Conservation (phyloP, 2,329 filamentous ascomycete species). For the Penicillium paneum region DNA sequence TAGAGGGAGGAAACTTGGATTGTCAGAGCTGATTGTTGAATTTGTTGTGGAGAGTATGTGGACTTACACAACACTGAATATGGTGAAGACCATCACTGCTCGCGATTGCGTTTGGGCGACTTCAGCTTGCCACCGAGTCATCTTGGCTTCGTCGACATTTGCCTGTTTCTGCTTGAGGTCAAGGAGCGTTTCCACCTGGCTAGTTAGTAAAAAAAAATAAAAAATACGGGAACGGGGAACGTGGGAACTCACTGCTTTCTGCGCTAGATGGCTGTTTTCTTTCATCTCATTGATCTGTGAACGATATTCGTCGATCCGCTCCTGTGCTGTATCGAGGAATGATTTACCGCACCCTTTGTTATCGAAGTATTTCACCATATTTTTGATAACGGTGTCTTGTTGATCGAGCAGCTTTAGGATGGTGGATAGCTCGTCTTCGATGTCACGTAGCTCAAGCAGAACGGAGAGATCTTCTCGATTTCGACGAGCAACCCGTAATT, state of each 20-base stretch:
- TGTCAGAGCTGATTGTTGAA: neutral
- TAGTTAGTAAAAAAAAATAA: slow-evolving; percentile 1
- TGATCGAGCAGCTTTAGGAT: slow-evolving; percentile 57
- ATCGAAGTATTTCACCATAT: slow-evolving; percentile 36
- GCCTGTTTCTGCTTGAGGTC: slow-evolving; percentile 66
- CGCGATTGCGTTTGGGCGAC: slow-evolving; percentile 61
- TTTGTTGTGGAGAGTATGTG: neutral
- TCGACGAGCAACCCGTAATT: slow-evolving; percentile 51
- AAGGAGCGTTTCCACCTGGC: slow-evolving; percentile 60
- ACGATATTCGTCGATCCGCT: slow-evolving; percentile 55
- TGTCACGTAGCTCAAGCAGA: slow-evolving; percentile 60
- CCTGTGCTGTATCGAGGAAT: slow-evolving; percentile 55
- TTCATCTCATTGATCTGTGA: slow-evolving; percentile 57
- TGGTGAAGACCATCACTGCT: slow-evolving; percentile 56
- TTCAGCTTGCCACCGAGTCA: slow-evolving; percentile 61
- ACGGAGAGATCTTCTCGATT: slow-evolving; percentile 64
- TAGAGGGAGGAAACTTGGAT: slow-evolving; percentile 53
- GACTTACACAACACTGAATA: slow-evolving; percentile 60
- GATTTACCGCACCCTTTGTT: slow-evolving; percentile 43
- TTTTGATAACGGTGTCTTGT: slow-evolving; percentile 51
- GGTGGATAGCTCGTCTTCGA: slow-evolving; percentile 62
- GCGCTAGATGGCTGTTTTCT: slow-evolving; percentile 54
- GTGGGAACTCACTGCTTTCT: slow-evolving; percentile 51
- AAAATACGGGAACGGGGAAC: neutral
- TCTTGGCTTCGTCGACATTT: slow-evolving; percentile 63